Conservation (phyloP, 352 stramenopile genomes). For the Thalassiosira gravida region DNA sequence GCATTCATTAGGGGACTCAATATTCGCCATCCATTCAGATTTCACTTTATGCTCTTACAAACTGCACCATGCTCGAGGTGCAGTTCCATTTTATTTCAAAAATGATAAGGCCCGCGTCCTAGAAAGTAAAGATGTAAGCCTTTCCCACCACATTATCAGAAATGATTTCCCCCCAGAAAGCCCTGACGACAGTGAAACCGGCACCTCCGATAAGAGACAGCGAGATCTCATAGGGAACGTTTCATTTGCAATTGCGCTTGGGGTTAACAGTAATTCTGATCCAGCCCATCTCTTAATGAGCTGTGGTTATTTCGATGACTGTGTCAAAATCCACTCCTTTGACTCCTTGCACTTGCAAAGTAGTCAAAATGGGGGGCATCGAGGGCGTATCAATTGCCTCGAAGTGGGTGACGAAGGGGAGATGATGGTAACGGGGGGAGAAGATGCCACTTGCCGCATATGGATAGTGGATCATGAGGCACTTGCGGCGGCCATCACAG, state of each 20-base stretch:
- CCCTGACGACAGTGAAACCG: background rate
- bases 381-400: conserved; percentile 79
- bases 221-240: conserved; percentile 42
- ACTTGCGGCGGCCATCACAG: conserved; percentile 72
- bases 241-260: conserved; percentile 78
- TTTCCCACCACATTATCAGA: conserved; percentile 23
- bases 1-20: conserved; percentile 56
- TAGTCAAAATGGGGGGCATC: conserved; percentile 71
- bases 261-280: conserved; percentile 62
- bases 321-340: conserved; percentile 74
- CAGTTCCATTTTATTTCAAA: conserved; percentile 67
- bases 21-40: conserved; percentile 81
- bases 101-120: conserved; percentile 65
- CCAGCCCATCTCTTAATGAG: conserved; percentile 69
- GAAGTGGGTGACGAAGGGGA: conserved; percentile 72
- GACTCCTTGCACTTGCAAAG: conserved; percentile 66
- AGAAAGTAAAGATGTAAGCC: conserved; percentile 39
- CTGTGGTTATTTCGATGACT: conserved; percentile 82
- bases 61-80: conserved; percentile 58
- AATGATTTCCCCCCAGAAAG: background rate
- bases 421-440: conserved; percentile 77
- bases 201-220: conserved; percentile 9
- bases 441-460: conserved; percentile 80
- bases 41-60: conserved; percentile 81
- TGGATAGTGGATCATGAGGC: conserved; percentile 83